Base-by-base conservation (phyloP, 805 yeast species). In the Citeromyces nyonsensis region DNA sequence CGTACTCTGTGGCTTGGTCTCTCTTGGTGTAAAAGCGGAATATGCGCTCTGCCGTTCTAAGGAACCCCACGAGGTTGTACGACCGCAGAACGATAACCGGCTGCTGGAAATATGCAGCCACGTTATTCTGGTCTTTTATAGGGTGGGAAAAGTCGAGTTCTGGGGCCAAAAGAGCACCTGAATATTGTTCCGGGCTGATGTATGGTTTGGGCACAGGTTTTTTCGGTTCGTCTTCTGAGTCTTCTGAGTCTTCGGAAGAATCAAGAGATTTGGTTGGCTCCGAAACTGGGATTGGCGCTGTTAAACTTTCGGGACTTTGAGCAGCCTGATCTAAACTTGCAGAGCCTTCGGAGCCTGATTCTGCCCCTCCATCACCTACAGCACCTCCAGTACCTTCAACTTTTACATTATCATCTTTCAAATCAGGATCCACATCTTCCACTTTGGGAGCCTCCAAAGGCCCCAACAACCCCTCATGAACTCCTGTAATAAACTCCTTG, bases 401-500 rank as follows among this genome's bases (percentile, higher is more conserved):
- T 31, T 30, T 10, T 12, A 15, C 10, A 6, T 11, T 10, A 10
- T 20, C n/a, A n/a, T n/a, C n/a, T 11, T 12, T 9, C 22, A 10
- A 45, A 10, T 37, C 41, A 24, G 31, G 31, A 4, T 15, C 37
- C 15, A 20, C 28, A n/a, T 15, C 35, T 4, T 13, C 36, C 15
- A 32, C 37, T 10, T 18, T 12, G 15, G 58, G 66, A 15, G 47
- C 54, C 26, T 59, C 84, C 36, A 88, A 57, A 2, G 97, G 97
- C 0, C 98, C 98, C 30, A 91, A 54, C 48, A 91, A 63, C 5
- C 98, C 98, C 57, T 91, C 98, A 44, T 91, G 95, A 8, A 91
- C 50, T 7, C 99, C 99, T 29, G 68, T 65, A 33, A 91, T 50
- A 49, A 84, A 91, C 60, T 91, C 99, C 51, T 88, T 88, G 51